These are phyloP conservation scores for Naganishia antarctica DNA, from an alignment of 768 basidiomycete genomes.

Conservation along the genomic window DNA sequence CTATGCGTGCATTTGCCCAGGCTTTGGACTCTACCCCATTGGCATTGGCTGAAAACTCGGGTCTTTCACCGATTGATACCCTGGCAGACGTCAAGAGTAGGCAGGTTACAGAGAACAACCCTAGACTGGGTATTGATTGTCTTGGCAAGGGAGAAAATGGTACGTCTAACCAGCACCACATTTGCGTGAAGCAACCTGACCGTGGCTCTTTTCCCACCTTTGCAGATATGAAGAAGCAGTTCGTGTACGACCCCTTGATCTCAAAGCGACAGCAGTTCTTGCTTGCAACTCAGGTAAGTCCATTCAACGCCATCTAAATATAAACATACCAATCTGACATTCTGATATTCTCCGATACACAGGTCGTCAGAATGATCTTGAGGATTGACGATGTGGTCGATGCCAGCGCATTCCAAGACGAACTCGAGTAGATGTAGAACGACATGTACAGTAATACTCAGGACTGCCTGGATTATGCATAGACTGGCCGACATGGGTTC, in stretches of 20 bases:
- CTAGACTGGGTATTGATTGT: constrained; percentile 89
- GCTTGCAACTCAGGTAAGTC: constrained; percentile 75
- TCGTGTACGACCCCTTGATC: constrained; percentile 94
- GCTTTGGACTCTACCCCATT: constrained; percentile 93
- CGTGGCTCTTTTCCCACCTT: not conserved
- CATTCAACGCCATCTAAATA: not conserved
- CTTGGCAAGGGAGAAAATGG: constrained; percentile 78
- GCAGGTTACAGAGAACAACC: constrained; percentile 78
- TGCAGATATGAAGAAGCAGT: constrained; percentile 96
- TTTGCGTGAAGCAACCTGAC: not conserved
- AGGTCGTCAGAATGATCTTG: constrained; percentile 47
- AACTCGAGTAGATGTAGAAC: constrained; percentile 19
- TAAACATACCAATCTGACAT: not conserved
- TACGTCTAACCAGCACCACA: constrained; percentile 47
- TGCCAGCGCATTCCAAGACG: constrained; percentile 32
- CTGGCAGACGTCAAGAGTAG: constrained; percentile 91
- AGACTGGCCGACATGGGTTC: no score
- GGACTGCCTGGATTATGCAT: no score
- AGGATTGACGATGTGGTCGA: constrained; percentile 50
- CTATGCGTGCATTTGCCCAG: constrained; percentile 97
- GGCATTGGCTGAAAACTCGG: constrained; percentile 96
- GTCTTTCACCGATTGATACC: constrained; percentile 90
- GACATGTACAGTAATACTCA: no score
- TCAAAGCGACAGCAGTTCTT: constrained; percentile 96
- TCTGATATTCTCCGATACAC: constrained; percentile 11